Percentiles rank a stretch among this genome's conserved stretches.
phyloP scores from a whole-genome alignment of 192 early-diverging fungal genomes.

The Pilobolus umbonatus region DNA sequence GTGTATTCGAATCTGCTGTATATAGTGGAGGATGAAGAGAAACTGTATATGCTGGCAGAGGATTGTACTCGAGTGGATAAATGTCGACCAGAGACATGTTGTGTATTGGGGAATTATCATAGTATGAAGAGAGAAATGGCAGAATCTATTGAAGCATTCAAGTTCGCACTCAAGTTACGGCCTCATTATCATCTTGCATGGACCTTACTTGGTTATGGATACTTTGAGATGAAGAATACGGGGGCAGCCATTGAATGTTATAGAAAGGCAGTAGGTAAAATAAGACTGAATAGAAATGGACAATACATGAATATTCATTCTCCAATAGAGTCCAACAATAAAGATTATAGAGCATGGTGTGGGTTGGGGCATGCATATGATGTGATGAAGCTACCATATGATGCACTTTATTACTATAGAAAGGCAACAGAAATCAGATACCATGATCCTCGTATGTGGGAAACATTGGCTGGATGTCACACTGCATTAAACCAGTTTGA shows the following conservation, averaged over 20 bases:
- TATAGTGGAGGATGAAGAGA: slow-evolving; percentile 62
- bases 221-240: slow-evolving; percentile 86
- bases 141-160: slow-evolving; percentile 84
- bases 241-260: slow-evolving; percentile 89
- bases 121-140: slow-evolving; percentile 71
- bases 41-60: slow-evolving; percentile 77
- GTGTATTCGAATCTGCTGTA: slow-evolving; percentile 86
- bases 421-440: slow-evolving; percentile 68
- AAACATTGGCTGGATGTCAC: slow-evolving; percentile 68
- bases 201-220: slow-evolving; percentile 95
- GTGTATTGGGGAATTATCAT: slow-evolving; percentile 86
- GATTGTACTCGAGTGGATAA: slow-evolving; percentile 64
- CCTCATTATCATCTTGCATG: slow-evolving; percentile 72
- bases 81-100: slow-evolving; percentile 86
- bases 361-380: slow-evolving; percentile 90
- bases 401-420: slow-evolving; percentile 80
- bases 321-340: slow-evolving; percentile 59
- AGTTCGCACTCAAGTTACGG: slow-evolving; percentile 78
- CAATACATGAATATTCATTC: not conserved
- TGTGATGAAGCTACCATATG: slow-evolving; percentile 74
- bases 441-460: slow-evolving; percentile 87
- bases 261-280: slow-evolving; percentile 69
- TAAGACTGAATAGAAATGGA: not conserved
- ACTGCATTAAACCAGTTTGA: slow-evolving; percentile 32
- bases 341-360: slow-evolving; percentile 90